phyloP scores from a whole-genome alignment of 2,329 filamentous ascomycete genomes.

The Daldinia sp. region DNA sequence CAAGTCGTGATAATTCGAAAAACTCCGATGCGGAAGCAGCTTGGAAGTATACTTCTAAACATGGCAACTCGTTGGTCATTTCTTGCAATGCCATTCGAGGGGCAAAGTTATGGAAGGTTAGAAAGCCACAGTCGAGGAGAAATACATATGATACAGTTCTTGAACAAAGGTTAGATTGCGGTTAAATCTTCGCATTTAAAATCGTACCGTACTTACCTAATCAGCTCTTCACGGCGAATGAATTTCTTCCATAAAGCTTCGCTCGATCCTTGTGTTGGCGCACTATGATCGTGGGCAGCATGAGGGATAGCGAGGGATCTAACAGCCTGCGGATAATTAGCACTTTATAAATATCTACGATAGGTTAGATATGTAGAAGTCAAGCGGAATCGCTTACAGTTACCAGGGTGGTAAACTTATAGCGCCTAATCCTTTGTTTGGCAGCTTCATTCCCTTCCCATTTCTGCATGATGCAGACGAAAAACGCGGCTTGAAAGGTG shows the following conservation, averaged over 20 bases:
- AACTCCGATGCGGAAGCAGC: background rate
- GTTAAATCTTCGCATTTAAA: background rate
- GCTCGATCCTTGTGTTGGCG: background rate
- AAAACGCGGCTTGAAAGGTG: conserved; percentile 1
- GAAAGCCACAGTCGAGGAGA: conserved; percentile 8
- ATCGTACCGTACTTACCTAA: background rate
- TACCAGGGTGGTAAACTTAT: conserved; percentile 4
- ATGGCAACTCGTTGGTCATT: conserved; percentile 9
- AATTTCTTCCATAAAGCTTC: conserved; percentile 2
- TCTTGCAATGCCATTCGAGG: conserved; percentile 4
- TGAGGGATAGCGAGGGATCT: background rate
- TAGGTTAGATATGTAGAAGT: background rate
- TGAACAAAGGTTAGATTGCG: background rate
- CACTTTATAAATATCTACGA: background rate
- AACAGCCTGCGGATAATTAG: conserved; percentile 1
- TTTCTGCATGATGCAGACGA: conserved; percentile 12
- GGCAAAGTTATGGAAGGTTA: background rate
- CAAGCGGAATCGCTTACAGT: background rate
- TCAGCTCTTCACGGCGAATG: background rate
- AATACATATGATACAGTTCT: conserved; percentile 6
- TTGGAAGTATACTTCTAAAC: conserved; percentile 10
- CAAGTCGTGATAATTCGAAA: background rate
- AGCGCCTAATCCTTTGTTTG: background rate
- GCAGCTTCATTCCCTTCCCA: conserved; percentile 8
- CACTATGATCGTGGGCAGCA: background rate